These are phyloP conservation scores for Spizellomyces sp. DNA, from an alignment of 192 early-diverging fungal species.

Conservation along the genomic window DNA sequence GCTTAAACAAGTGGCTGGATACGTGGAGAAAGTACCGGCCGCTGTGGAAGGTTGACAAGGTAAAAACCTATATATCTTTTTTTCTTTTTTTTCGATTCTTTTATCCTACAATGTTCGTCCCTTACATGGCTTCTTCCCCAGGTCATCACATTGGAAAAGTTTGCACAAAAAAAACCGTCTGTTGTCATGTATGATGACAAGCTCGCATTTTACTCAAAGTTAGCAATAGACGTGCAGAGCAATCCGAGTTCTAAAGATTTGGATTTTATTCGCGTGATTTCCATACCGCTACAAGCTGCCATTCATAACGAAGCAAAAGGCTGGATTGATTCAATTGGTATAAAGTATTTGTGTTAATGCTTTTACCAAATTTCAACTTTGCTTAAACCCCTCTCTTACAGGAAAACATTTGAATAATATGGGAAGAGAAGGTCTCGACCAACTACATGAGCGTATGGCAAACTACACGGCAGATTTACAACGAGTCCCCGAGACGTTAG, in stretches of 20 bases:
- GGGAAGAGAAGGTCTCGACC: slow-evolving; percentile 44
- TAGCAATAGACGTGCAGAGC: slow-evolving; percentile 59
- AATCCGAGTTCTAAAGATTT: slow-evolving; percentile 52
- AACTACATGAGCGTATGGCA: slow-evolving; percentile 36
- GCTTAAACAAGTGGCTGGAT: slow-evolving; percentile 56
- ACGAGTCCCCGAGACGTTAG: slow-evolving; percentile 49
- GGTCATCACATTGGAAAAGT: slow-evolving; percentile 66
- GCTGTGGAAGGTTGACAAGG: slow-evolving; percentile 69
- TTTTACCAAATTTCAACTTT: slow-evolving; percentile 10
- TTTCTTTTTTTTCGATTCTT: neutral
- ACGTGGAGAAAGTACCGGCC: slow-evolving; percentile 63
- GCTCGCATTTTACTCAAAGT: slow-evolving; percentile 60
- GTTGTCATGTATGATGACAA: slow-evolving; percentile 61
- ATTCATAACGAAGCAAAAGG: slow-evolving; percentile 56
- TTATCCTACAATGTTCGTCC: neutral
- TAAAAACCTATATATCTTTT: slow-evolving; percentile 5
- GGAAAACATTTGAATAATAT: slow-evolving; percentile 59
- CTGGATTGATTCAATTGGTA: slow-evolving; percentile 63
- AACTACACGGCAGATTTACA: slow-evolving; percentile 56
- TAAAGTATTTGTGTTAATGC: neutral
- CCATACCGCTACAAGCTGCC: slow-evolving; percentile 50
- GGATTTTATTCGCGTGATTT: slow-evolving; percentile 60
- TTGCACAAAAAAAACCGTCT: slow-evolving; percentile 65
- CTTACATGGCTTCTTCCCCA: slow-evolving; percentile 14
- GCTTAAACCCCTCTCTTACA: neutral